A percentile compares a stretch with the other conserved stretches of the same genome.
Conservation (phyloP, 2,329 filamentous ascomycete species). For the Hymenotorrendiella dingleyae region DNA sequence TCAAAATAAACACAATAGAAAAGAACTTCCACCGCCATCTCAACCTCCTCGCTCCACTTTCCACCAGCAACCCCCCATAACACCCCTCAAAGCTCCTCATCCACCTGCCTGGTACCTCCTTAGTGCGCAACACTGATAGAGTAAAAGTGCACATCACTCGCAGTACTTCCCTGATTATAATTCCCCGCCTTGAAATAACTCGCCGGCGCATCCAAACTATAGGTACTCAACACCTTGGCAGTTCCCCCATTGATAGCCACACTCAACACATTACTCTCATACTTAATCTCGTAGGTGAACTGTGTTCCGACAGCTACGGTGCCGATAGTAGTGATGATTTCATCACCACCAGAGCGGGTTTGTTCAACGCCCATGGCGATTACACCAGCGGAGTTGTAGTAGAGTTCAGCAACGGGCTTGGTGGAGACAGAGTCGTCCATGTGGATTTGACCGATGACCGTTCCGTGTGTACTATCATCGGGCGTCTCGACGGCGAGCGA, state of each 20-base stretch:
- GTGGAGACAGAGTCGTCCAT: constrained; percentile 32
- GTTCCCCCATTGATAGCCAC: constrained; percentile 29
- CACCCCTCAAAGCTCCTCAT: too few species aligned
- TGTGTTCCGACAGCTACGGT: constrained; percentile 29
- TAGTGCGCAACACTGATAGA: constrained; percentile 2
- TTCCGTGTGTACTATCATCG: constrained; percentile 32
- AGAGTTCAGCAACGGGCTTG: constrained; percentile 38
- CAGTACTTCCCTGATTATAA: constrained; percentile 31
- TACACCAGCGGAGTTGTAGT: constrained; percentile 31
- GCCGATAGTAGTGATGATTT: constrained; percentile 29
- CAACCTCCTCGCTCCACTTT: neutral
- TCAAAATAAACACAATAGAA: neutral
- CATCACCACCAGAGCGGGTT: constrained; percentile 29
- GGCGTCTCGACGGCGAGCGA: constrained; percentile 28
- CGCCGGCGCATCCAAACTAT: constrained; percentile 25
- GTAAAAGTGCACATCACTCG: constrained; percentile 14
- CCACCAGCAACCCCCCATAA: neutral
- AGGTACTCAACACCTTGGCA: constrained; percentile 25
- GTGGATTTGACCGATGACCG: constrained; percentile 36
- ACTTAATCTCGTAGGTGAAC: constrained; percentile 36
- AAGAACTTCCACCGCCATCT: neutral
- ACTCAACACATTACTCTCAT: constrained; percentile 31
- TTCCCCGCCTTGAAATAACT: constrained; percentile 37
- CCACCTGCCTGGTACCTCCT: neutral
- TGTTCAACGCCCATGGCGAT: constrained; percentile 36